Evolutionary conservation across 208 protist species (phyloP), one percentile per base, ranked within the genome.

Genomic region (Crithidia acanthocephali): DNA sequence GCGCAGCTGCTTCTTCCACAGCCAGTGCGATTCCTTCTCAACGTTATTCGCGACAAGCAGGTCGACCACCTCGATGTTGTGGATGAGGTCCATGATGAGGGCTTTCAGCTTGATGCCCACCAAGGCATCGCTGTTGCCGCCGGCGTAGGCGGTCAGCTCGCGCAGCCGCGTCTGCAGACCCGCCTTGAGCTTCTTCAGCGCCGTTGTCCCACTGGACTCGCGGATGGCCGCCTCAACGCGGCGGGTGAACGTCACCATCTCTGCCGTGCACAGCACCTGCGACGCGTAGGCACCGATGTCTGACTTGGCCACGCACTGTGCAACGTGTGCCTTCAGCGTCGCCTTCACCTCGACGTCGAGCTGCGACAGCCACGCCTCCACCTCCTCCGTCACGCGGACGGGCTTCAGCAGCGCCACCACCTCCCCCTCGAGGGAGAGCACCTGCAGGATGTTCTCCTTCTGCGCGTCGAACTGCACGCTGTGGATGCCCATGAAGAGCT

Each of bases 61-160:
- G 22, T 98, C 87, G 20, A 98, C 90, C 33, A 99, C 97, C 22
- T 98, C 97, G 48, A 99, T 97, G 81, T 98, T 98, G 87, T 99
- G 98, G 78, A 99, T 99, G 57, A 99, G 86, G 76, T 99, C 98
- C 88, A 99, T 94, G 53, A 99, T 97, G 52, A 99, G 86, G 1
- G 93, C 87, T 84, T 99, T 99, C 44, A 99, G 70, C 81, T 99
- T 99, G 30, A 98, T 86, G 52, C 87, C 80, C 47, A 98, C 70
- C 4, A 99, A 84, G 16, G 68, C 74, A 65, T 93, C 85, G 66
- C 79, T 95, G 76, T 98, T 97, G 58, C 88, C 66, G 2, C 85
- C 86, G 2, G 94, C 84, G 67, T 88, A 97, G 28, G 81, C 77
- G 18, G 86, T 91, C 48, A 98, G 87, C 62, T 94, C 84, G 60